phyloP scores from a whole-genome alignment of 140 eudicot genomes.

The Anethum foeniculum region DNA sequence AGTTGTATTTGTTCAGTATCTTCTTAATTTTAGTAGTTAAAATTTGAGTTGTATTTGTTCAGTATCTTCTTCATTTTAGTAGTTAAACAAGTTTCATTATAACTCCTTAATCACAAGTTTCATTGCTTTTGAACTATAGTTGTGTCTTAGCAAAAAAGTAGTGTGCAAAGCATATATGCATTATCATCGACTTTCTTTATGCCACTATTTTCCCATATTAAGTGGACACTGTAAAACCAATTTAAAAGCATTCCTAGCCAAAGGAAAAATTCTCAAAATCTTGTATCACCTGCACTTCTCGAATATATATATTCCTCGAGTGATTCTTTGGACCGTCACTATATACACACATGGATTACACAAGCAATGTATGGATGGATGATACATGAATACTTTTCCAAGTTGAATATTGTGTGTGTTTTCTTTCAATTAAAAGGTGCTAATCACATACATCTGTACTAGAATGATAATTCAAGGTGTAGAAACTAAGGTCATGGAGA shows the following conservation, averaged over 20 bases:
- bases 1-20: neutral
- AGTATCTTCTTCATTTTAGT: neutral
- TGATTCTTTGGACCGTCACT: no score
- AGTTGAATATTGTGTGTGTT: no score
- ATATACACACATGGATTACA: neutral
- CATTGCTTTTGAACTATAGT: no score
- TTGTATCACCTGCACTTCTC: no score
- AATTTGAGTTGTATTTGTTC: neutral
- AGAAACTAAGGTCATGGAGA: neutral
- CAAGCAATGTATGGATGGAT: neutral
- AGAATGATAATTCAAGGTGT: neutral
- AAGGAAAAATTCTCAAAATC: neutral
- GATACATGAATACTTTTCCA: no score
- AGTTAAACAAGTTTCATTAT: neutral
- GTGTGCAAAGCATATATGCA: neutral
- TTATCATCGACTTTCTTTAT: neutral
- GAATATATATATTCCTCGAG: no score
- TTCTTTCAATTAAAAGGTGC: neutral
- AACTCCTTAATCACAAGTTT: neutral
- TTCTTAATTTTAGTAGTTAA: no score
- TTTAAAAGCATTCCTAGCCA: neutral
- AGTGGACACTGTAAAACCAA: neutral
- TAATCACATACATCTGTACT: no score
- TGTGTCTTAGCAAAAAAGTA: neutral
- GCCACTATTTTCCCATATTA: neutral